phyloP scores from a whole-genome alignment of 257 asterid species.

The Nyctanthes arbortristis region DNA sequence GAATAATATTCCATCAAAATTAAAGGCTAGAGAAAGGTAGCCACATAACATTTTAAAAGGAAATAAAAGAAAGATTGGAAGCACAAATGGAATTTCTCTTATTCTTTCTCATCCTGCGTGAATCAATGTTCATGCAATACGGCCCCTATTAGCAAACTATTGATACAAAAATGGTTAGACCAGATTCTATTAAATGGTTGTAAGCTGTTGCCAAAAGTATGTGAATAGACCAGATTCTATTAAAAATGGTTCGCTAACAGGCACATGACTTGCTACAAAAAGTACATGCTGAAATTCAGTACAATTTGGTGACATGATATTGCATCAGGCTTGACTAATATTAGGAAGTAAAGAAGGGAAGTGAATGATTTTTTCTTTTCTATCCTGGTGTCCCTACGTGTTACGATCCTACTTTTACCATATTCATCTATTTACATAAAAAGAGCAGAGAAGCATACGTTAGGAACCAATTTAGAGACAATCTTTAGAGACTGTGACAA shows the following conservation, averaged over 20 bases:
- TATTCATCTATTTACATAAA: conserved; percentile 6
- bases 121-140: neutral
- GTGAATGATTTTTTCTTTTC: neutral
- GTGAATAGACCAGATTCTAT: too few species aligned
- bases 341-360: conserved; percentile 5
- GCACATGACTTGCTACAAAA: too few species aligned
- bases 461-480: conserved; percentile 55
- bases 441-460: conserved; percentile 49
- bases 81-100: conserved; percentile 5
- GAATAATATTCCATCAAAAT: conserved; percentile 36
- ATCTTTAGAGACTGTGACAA: conserved; percentile 63
- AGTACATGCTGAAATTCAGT: too few species aligned
- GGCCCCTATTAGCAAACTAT: neutral
- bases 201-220: too few species aligned
- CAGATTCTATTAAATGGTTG: too few species aligned
- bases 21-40: conserved; percentile 23
- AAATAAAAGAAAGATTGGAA: conserved; percentile 7
- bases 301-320: neutral
- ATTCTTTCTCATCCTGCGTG: neutral
- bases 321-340: conserved; percentile 2
- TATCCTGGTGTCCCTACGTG: neutral
- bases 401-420: conserved; percentile 3
- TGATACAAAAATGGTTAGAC: neutral
- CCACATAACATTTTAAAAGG: conserved; percentile 1
- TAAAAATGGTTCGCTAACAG: too few species aligned